These are phyloP conservation scores for Lactuca saligna DNA, from an alignment of 129 eudicot species.

Conservation along the genomic window DNA sequence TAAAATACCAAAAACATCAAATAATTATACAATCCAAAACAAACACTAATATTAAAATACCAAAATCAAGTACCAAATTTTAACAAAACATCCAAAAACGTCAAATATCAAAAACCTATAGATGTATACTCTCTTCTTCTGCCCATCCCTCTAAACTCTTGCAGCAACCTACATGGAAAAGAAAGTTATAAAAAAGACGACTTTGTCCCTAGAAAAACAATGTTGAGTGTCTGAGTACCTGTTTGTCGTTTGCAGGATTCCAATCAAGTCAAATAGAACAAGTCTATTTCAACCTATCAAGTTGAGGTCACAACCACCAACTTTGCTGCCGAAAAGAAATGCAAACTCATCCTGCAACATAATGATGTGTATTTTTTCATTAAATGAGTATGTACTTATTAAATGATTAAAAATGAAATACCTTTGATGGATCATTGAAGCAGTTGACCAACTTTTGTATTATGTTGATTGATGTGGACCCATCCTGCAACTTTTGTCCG, in stretches of 20 bases:
- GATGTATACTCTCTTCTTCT: constrained; percentile 95
- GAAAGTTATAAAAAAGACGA: constrained; percentile 3
- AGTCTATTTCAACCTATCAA: too few species aligned
- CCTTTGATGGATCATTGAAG: constrained; percentile 83
- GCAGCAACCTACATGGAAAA: constrained; percentile 82
- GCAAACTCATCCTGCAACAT: too few species aligned
- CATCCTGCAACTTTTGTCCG: constrained; percentile 97
- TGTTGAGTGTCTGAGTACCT: constrained; percentile 43
- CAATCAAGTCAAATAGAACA: constrained; percentile 97
- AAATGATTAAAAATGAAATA: too few species aligned
- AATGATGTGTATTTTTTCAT: too few species aligned
- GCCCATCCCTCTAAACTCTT: constrained; percentile 99
- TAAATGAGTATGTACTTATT: too few species aligned
- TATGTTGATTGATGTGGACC: constrained; percentile 90
- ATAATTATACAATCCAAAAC: too few species aligned
- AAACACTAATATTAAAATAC: too few species aligned
- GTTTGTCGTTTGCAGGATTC: constrained; percentile 99
- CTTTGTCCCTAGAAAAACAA: background rate
- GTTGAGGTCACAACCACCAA: too few species aligned
- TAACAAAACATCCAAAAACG: too few species aligned
- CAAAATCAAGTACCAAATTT: too few species aligned
- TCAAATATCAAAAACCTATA: constrained; percentile 93
- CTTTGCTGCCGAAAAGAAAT: too few species aligned
- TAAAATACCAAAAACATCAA: too few species aligned
- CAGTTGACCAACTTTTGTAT: constrained; percentile 96